Conservation (phyloP, 75 land plant species). For the Chamaecyparis obtusa region DNA sequence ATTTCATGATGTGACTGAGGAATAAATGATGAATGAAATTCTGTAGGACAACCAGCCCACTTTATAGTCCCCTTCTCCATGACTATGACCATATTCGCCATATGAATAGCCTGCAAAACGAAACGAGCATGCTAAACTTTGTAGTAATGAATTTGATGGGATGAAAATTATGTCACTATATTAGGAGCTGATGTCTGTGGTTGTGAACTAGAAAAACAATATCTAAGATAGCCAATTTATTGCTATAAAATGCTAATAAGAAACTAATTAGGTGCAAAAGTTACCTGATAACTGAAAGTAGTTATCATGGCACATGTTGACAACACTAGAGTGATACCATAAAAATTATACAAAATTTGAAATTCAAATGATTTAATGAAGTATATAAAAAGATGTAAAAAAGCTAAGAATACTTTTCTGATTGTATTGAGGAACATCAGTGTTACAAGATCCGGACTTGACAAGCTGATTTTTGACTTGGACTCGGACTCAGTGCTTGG, state of each 20-base stretch:
- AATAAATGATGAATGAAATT: constrained; percentile 13
- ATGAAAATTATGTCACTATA: not conserved
- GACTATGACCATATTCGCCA: constrained; percentile 73
- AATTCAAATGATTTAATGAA: not conserved
- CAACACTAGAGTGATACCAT: not conserved
- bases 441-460: no score
- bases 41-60: constrained; percentile 48
- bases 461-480: no score
- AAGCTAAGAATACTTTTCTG: constrained; percentile 1
- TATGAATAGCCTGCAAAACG: constrained; percentile 60
- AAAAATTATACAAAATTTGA: not conserved
- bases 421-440: not conserved
- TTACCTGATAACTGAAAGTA: not conserved
- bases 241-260: not conserved
- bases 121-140: constrained; percentile 3
- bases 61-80: constrained; percentile 82
- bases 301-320: not conserved
- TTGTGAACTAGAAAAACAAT: not conserved
- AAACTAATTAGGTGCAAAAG: not conserved
- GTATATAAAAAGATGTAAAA: not conserved
- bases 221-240: not conserved
- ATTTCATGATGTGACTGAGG: not conserved
- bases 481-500: no score
- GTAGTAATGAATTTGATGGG: not conserved
- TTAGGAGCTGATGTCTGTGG: not conserved